phyloP scores from a whole-genome alignment of 148 eudicot species.

The Limonium bicolor region DNA sequence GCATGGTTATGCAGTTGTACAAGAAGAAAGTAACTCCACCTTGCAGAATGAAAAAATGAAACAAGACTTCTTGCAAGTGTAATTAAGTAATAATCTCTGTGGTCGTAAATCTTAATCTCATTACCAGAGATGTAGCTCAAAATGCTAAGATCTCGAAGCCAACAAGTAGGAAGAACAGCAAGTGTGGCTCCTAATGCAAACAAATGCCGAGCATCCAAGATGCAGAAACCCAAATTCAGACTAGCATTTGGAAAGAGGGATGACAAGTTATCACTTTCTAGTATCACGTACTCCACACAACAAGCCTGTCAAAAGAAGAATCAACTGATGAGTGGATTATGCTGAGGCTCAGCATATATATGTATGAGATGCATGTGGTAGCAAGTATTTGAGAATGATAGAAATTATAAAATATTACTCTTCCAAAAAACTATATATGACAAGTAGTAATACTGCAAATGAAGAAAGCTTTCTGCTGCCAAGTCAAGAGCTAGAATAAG shows the following conservation, averaged over 20 bases:
- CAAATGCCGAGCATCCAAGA: constrained; percentile 39
- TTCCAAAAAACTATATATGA: no score
- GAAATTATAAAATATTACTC: no score
- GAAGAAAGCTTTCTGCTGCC: no score
- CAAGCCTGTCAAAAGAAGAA: constrained; percentile 50
- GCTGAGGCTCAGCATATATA: no score
- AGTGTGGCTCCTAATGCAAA: constrained; percentile 56
- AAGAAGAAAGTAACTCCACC: neutral
- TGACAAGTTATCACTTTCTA: constrained; percentile 89
- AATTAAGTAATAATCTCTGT: neutral
- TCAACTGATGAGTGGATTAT: no score
- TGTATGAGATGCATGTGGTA: no score
- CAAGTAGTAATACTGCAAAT: no score
- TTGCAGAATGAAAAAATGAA: no score
- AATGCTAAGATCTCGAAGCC: constrained; percentile 71
- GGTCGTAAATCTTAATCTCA: constrained; percentile 2
- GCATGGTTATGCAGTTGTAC: neutral
- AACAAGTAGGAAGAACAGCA: constrained; percentile 84
- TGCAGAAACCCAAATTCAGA: constrained; percentile 27
- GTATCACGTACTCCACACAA: constrained; percentile 71
- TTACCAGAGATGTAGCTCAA: constrained; percentile 85
- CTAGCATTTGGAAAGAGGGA: constrained; percentile 73
- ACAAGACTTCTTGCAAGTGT: no score
- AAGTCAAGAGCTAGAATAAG: no score
- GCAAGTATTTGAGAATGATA: no score